Evolutionary conservation across 1,139 yeast species (phyloP).

Genomic region (Candida freyschussii): DNA sequence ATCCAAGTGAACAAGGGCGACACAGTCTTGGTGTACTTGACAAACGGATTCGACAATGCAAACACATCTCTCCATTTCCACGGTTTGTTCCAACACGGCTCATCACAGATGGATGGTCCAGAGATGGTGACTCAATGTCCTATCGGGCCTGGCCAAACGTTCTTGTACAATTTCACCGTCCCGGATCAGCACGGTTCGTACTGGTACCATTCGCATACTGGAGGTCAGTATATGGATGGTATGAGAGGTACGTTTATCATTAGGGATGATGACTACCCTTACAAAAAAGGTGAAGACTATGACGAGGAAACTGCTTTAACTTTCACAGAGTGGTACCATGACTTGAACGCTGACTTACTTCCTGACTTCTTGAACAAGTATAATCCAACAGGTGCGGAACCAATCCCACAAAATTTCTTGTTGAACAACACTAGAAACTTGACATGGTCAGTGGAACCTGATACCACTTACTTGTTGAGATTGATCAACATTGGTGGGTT

Average conservation of each 20-base stretch:
- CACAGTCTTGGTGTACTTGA: conserved; percentile 60
- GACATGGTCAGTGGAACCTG: conserved; percentile 69
- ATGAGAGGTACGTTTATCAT: conserved; percentile 78
- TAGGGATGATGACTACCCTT: conserved; percentile 48
- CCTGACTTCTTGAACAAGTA: conserved; percentile 56
- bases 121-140: conserved; percentile 86
- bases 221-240: conserved; percentile 88
- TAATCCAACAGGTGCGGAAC: conserved; percentile 97
- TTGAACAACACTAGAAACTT: conserved; percentile 74
- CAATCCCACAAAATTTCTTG: conserved; percentile 75
- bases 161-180: conserved; percentile 77
- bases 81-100: conserved; percentile 78
- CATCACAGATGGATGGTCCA: conserved; percentile 82
- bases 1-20: conserved; percentile 72
- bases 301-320: conserved; percentile 73
- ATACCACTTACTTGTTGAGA: conserved; percentile 74
- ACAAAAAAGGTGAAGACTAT: conserved; percentile 45
- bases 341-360: conserved; percentile 47
- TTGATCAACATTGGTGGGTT: conserved; percentile 82
- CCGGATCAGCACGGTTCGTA: conserved; percentile 77
- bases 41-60: conserved; percentile 60
- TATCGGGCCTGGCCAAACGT: conserved; percentile 65
- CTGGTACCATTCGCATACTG: conserved; percentile 94
- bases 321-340: conserved; percentile 84
- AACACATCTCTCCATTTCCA: conserved; percentile 87